Evolutionary conservation across 352 stramenopile species (phyloP).

Genomic region (Pythium dissimile): DNA sequence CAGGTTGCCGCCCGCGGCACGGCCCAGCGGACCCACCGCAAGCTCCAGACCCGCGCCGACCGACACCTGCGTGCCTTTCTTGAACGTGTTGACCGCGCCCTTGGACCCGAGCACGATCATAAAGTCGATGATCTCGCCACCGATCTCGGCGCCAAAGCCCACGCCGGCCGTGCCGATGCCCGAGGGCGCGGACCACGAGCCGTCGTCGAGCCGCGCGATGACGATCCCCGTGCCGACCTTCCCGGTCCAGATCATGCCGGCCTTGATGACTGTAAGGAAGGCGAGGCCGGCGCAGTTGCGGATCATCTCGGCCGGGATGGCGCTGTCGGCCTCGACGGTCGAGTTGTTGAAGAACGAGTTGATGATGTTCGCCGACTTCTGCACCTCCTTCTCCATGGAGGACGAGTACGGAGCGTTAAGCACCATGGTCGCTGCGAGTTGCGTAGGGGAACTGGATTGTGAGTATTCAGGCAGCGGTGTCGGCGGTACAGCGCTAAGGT

Average conservation of each 20-base stretch:
- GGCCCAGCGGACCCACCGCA: slow-evolving; percentile 67
- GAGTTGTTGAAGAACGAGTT: slow-evolving; percentile 82
- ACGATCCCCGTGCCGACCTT: slow-evolving; percentile 85
- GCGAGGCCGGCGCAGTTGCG: slow-evolving; percentile 69
- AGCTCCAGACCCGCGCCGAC: slow-evolving; percentile 76
- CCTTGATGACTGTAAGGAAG: slow-evolving; percentile 87
- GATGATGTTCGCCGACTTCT: slow-evolving; percentile 80
- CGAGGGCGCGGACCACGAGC: slow-evolving; percentile 79
- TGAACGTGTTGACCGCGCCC: slow-evolving; percentile 76
- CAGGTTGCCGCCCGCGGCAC: slow-evolving; percentile 61
- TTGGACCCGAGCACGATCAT: slow-evolving; percentile 84
- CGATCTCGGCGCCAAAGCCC: slow-evolving; percentile 81
- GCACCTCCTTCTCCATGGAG: slow-evolving; percentile 85
- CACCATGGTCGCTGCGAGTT: slow-evolving; percentile 38
- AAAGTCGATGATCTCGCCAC: slow-evolving; percentile 86
- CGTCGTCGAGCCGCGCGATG: slow-evolving; percentile 71
- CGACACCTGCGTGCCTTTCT: slow-evolving; percentile 78
- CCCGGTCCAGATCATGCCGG: slow-evolving; percentile 79
- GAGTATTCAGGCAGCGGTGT: not conserved
- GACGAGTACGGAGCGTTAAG: slow-evolving; percentile 86
- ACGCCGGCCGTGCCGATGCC: slow-evolving; percentile 79
- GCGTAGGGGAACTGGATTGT: not conserved
- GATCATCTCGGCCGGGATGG: slow-evolving; percentile 81
- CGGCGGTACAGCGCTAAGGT: not conserved
- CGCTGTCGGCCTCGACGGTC: slow-evolving; percentile 59